Evolutionary conservation across 805 yeast genomes (phyloP).

Genomic region (Candida peoriensis): DNA sequence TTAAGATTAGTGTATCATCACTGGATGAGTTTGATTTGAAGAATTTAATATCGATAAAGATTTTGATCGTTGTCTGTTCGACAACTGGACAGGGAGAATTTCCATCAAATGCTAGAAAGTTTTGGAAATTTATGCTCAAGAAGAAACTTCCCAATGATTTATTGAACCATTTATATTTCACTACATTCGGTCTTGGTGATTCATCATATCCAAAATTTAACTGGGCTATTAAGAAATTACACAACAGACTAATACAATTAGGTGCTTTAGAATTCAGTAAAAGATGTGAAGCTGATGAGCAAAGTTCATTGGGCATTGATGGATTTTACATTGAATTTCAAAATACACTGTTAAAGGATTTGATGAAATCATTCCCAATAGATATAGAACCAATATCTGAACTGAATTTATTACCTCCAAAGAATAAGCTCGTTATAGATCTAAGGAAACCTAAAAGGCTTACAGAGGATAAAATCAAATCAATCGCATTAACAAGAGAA

Average conservation of each 20-base stretch:
- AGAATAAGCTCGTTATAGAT: conserved; percentile 25
- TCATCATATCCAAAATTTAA: conserved; percentile 86
- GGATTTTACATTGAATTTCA: conserved; percentile 77
- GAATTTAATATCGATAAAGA: conserved; percentile 43
- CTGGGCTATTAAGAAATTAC: conserved; percentile 81
- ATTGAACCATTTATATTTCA: conserved; percentile 54
- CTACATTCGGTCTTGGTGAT: conserved; percentile 90
- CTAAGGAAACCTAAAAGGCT: conserved; percentile 25
- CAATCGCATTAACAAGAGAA: conserved; percentile 28
- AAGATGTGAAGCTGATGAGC: conserved; percentile 89
- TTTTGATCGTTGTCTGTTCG: conserved; percentile 61
- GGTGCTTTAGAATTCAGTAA: conserved; percentile 72
- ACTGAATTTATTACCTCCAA: conserved; percentile 35
- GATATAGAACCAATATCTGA: conserved; percentile 27
- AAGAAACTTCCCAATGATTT: conserved; percentile 59
- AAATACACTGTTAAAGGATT: conserved; percentile 34
- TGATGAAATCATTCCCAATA: conserved; percentile 31
- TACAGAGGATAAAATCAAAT: conserved; percentile 25
- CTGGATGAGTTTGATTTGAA: conserved; percentile 59
- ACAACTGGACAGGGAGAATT: conserved; percentile 96
- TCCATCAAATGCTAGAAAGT: conserved; percentile 68
- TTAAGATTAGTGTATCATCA: conserved; percentile 42
- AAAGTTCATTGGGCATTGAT: conserved; percentile 70
- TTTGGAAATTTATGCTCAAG: conserved; percentile 72
- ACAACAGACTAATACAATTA: conserved; percentile 68